Evolutionary conservation across 306 rosid species (phyloP), one percentile per base, ranked within the genome.

Genomic region (Bauhinia variegata): DNA sequence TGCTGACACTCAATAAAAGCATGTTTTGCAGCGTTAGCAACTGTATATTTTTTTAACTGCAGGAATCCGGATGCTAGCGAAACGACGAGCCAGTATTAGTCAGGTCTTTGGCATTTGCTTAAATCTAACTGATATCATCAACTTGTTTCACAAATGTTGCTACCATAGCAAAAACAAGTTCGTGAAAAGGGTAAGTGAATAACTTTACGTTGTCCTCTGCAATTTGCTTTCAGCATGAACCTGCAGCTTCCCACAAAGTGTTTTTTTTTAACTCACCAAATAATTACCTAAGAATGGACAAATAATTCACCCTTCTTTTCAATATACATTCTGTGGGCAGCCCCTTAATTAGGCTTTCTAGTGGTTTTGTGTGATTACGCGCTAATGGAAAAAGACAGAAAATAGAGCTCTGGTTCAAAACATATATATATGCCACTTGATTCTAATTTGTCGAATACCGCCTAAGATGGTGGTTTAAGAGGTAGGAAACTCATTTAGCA

Each of bases 141-240:
- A 67, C 76, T 71, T 73, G 54, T 28, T 51, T 61, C 73, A 70
- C 76, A 71, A 55, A 71, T 67, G 79, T 78, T 63, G 10, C 52
- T 19, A 17, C 77, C 71, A 69, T 15, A 43, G 12, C 59, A 1
- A 60, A 74, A 60, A 8, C 65, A 62, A 37, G 60, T 71, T 75
- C 64, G 55, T 62, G 76, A 63, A 75, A 68, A 59, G 59, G 44
- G 57, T 67, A 63, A 59, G 48, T 11, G 68, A 60, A 32, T 28
- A 63, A 47, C 43, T 74, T 48, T 61, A 58, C 51, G 56, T 55
- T 55, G 60, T 82, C 75, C 18, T 61, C 9, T 54, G n/a, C n/a
- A n/a, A n/a, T n/a, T n/a, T n/a, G 43, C 60, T 69, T 64, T 3
- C 12, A 31, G 59, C 14, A 53, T 47, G 43, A n/a, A n/a, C n/a